Conservation (phyloP, 352 stramenopile species). For the Globisporangium cystogenes region DNA sequence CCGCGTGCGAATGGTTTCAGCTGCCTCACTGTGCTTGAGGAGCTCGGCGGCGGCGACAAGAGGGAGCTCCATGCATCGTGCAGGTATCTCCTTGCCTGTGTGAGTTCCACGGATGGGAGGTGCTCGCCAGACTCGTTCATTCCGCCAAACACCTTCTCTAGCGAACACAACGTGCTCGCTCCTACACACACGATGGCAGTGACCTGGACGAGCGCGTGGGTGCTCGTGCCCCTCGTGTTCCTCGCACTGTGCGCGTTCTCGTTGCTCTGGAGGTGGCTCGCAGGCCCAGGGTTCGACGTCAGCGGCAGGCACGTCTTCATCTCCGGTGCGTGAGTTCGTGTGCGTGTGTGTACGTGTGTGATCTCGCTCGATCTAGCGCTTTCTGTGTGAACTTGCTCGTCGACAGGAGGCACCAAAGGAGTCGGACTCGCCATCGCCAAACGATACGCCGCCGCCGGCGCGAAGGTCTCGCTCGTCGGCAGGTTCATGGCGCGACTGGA, state of each 20-base stretch:
- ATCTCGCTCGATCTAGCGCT: background rate
- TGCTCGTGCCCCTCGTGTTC: constrained; percentile 11
- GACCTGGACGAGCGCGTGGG: constrained; percentile 1
- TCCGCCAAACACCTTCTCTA: no score
- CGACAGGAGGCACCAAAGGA: constrained; percentile 9
- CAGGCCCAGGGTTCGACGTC: constrained; percentile 43
- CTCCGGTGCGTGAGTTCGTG: constrained; percentile 21
- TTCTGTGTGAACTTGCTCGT: no score
- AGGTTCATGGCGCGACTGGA: constrained; percentile 7
- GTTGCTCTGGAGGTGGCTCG: constrained; percentile 36
- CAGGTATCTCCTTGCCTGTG: no score
- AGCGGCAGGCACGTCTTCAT: constrained; percentile 52
- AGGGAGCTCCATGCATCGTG: no score
- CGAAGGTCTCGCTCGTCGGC: constrained; percentile 22
- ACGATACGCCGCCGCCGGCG: constrained; percentile 43
- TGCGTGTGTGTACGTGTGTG: background rate
- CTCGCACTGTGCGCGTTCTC: constrained; percentile 24
- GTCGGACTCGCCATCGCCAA: constrained; percentile 58
- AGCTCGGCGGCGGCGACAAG: no score
- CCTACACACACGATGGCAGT: background rate
- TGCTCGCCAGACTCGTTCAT: no score
- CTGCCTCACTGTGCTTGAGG: no score
- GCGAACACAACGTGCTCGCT: no score
- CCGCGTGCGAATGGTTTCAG: no score
- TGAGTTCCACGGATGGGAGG: no score